Base-by-base conservation (phyloP, 2,329 filamentous ascomycete species). In the Aspergillus pseudoterreus region DNA sequence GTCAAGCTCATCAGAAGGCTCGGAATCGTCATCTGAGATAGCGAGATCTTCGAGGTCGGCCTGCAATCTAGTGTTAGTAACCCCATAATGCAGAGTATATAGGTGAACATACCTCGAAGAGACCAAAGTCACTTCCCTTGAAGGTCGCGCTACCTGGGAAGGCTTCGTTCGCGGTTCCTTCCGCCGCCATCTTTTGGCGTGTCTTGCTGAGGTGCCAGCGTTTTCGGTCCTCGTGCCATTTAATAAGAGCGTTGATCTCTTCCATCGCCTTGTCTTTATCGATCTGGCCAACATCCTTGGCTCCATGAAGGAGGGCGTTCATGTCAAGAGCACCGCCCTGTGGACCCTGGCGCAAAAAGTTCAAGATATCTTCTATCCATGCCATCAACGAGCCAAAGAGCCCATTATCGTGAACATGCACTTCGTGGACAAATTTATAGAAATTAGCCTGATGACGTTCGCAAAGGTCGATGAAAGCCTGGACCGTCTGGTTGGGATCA, bases 171-270 rank as follows among this genome's bases (percentile, higher is more conserved):
- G 67, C 66, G 9, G 73, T 78, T 3, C 84, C 85, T 64, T 92
- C 91, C 2, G 90, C 91, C 0, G 94, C 94, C 94, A 99, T 97
- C 80, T 99, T 99, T 75, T 97, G 94, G 49, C 92, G 79, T 8
- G 94, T 99, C 79, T 99, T 99, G 73, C 95, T 90, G 55, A 92
- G 85, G 69, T 99, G 94, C 94, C 94, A 99, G 74, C 92, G 92
- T 80, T 99, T 97, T 50, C 94, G 81, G 39, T 90, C 89, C 67
- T 92, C 90, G 71, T 99, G 94, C 94, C 94, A 99, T 44, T 86
- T 80, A 61, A 99, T 94, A 45, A 99, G 78, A 27, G 81, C 76
- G 64, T 97, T 84, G 64, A 97, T 92, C 73, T 99, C 94, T 3
- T 74, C 74, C 8, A 92, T 83, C 0, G 88, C 88, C 57, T 83